Percentiles rank a stretch among this genome's conserved stretches.
Evolutionary conservation across 768 basidiomycete species (phyloP).

Genomic region (Lactifluus pinguis): DNA sequence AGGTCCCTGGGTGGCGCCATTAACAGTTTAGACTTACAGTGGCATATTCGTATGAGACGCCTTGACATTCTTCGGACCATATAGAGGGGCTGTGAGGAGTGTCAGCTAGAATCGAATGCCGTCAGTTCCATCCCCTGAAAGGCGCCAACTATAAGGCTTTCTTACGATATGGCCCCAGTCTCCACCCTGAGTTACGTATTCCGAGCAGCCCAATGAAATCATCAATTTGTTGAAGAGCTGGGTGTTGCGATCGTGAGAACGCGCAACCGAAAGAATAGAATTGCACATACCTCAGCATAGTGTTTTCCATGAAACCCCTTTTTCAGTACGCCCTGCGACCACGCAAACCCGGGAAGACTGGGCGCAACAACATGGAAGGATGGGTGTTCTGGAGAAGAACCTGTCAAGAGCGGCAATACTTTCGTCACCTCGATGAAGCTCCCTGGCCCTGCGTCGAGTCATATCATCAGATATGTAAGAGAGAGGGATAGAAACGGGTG

Average conservation of each 20-base stretch:
- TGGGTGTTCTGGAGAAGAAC: constrained; percentile 34
- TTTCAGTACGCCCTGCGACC: constrained; percentile 47
- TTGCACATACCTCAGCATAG: constrained; percentile 41
- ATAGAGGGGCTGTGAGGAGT: constrained; percentile 18
- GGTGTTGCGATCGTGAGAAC: not conserved
- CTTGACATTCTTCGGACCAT: constrained; percentile 26
- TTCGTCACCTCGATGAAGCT: constrained; percentile 49
- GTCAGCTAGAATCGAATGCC: constrained; percentile 21
- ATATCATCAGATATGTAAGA: not conserved
- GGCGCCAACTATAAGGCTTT: not conserved
- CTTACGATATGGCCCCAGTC: constrained; percentile 37
- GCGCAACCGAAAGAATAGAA: not conserved
- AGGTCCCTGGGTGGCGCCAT: not conserved
- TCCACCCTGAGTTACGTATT: constrained; percentile 39
- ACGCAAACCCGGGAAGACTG: constrained; percentile 53
- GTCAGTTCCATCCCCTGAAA: not conserved
- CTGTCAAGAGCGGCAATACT: constrained; percentile 44
- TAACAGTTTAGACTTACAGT: constrained; percentile 17
- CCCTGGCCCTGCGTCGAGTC: constrained; percentile 46
- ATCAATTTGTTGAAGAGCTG: constrained; percentile 20
- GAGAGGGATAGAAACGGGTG: not conserved
- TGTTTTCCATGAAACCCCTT: constrained; percentile 42
- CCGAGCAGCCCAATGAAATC: constrained; percentile 23
- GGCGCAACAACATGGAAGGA: constrained; percentile 55
- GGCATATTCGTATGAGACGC: constrained; percentile 30